phyloP scores from a whole-genome alignment of 2,329 filamentous ascomycete species.

The Aspergillus novofumigatus region DNA sequence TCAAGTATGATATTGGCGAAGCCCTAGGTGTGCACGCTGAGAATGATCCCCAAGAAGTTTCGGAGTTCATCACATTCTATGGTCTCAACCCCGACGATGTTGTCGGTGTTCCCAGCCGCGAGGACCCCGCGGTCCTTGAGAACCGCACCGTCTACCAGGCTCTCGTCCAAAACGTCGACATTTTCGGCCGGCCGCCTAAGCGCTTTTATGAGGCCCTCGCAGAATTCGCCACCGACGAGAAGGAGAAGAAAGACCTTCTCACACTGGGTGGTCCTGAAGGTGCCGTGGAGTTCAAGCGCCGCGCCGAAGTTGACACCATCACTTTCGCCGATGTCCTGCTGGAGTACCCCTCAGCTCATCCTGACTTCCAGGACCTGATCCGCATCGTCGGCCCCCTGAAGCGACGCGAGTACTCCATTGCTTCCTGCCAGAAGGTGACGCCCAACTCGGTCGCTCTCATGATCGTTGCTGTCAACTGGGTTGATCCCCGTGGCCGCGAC shows the following conservation, averaged over 20 bases:
- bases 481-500: constrained; percentile 78
- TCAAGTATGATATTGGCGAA: constrained; percentile 96
- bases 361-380: constrained; percentile 80
- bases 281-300: constrained; percentile 84
- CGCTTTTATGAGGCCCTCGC: constrained; percentile 93
- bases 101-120: constrained; percentile 85
- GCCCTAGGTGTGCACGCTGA: constrained; percentile 94
- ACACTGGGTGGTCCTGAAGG: constrained; percentile 74
- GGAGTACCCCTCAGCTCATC: constrained; percentile 86
- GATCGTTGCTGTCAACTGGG: constrained; percentile 97
- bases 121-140: constrained; percentile 69
- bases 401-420: constrained; percentile 97
- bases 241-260: constrained; percentile 75
- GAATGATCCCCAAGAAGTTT: constrained; percentile 75
- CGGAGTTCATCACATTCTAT: constrained; percentile 85
- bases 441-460: constrained; percentile 87
- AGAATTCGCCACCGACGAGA: constrained; percentile 76
- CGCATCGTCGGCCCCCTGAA: constrained; percentile 88
- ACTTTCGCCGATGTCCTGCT: constrained; percentile 88
- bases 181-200: constrained; percentile 95
- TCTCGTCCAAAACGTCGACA: constrained; percentile 86
- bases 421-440: constrained; percentile 91
- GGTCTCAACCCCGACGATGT: constrained; percentile 76
- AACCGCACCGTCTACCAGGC: constrained; percentile 91
- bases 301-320: constrained; percentile 82